Base-by-base conservation (phyloP, 176 grass and related monocot species). In the Sorghum bicolor region DNA sequence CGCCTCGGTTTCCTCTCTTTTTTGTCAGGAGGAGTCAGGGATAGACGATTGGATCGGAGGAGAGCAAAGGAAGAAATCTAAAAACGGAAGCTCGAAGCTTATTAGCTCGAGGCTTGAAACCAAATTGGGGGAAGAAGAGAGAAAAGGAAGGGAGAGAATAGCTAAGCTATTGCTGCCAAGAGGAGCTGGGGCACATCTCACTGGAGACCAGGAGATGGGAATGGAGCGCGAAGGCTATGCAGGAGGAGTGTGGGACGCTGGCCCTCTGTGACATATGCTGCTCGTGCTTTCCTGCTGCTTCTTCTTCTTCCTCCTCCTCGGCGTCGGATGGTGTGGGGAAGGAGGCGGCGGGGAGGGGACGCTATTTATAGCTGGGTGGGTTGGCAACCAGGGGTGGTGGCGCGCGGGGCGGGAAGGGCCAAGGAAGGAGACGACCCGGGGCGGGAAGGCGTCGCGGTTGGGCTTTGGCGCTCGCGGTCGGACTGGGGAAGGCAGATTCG, bases 151-250 rank as follows among this genome's bases (percentile, higher is more conserved):
- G 43, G 8, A 0, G 32, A 57, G 81, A 62, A 48, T 64, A 14
- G 62, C 60, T 68, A 37, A 15, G 24, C 28, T 22, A 12, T 11
- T 67, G 76, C 41, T 86, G 80, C 95, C 95, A 92, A 63, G 84
- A 84, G 86, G 90, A 94, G 83, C 74, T 92, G 78, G 95, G 82
- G 93, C 82, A 95, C 91, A 95, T 93, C 91, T 98, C 93, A 85
- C 93, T 93, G 91, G 91, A 95, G 14, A 97, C 90, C 7, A 97
- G 92, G 90, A 94, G 90, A 72, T 94, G 95, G 74, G 92, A 97
- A 85, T 97, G 95, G 88, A 87, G 88, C 74, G 90, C 86, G 95
- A 91, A 92, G 78, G 95, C 95, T 86, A 94, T 88, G 64, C 22
- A 74, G 82, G 92, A 89, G 64, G 81, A 97, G 76, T 97, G 95